Evolutionary conservation across 345 rosid genomes (phyloP).

Genomic region (Aurinia saxatilis): DNA sequence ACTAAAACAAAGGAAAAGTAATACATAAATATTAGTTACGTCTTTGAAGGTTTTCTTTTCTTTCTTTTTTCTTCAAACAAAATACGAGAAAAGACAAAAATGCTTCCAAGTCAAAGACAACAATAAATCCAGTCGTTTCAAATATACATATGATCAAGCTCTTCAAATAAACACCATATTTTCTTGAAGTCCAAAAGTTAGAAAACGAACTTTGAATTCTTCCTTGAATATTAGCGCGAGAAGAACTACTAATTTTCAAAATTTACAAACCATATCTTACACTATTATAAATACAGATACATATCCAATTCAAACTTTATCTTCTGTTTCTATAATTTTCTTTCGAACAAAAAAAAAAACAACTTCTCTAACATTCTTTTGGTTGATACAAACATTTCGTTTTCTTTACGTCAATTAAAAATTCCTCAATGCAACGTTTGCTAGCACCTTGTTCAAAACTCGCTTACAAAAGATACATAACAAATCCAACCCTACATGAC

Average conservation of each 20-base stretch:
- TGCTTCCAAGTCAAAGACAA: constrained; percentile 21
- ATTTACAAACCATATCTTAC: not conserved
- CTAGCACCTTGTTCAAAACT: constrained; percentile 23
- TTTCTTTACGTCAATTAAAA: constrained; percentile 10
- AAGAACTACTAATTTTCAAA: not conserved
- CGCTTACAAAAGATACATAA: constrained; percentile 12
- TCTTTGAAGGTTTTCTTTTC: constrained; percentile 22
- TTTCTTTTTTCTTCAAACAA: not conserved
- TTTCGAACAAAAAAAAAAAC: not conserved
- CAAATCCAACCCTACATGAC: not conserved
- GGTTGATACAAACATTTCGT: not conserved
- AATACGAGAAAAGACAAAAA: not conserved
- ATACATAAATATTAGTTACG: constrained; percentile 10
- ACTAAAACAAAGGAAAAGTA: constrained; percentile 4
- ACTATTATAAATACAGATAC: constrained; percentile 2
- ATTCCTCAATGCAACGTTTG: constrained; percentile 45
- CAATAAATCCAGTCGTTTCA: not conserved
- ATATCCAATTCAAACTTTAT: not conserved
- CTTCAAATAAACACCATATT: constrained; percentile 17
- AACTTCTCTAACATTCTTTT: not conserved
- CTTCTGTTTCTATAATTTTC: not conserved
- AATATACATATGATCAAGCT: not conserved
- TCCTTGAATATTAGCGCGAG: not conserved
- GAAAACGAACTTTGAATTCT: constrained; percentile 14
- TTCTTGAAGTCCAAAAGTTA: constrained; percentile 28